These are phyloP conservation scores for Saccharum spontaneum DNA, from an alignment of 176 grass and related monocot genomes.

Conservation along the genomic window DNA sequence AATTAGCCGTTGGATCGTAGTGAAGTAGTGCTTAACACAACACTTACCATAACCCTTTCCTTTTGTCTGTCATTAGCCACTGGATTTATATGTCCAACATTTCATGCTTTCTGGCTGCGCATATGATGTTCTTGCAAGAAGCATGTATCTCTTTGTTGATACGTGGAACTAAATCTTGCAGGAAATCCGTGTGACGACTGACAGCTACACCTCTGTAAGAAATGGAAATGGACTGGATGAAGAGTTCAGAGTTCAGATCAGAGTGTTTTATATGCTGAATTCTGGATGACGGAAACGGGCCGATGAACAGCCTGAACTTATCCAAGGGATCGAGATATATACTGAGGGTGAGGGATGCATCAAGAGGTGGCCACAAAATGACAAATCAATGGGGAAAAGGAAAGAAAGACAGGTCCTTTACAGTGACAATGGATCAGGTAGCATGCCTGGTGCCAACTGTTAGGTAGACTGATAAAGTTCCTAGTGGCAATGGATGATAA, in stretches of 20 bases:
- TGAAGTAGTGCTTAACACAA: background rate
- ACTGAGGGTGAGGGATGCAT: background rate
- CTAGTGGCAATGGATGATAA: background rate
- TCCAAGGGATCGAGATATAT: background rate
- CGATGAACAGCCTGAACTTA: conserved; percentile 20
- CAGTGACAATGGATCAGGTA: background rate
- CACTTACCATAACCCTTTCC: background rate
- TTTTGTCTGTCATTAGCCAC: background rate
- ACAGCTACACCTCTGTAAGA: background rate
- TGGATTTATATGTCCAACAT: background rate
- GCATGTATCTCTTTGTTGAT: background rate
- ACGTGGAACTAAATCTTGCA: conserved; percentile 10
- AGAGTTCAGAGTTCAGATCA: background rate
- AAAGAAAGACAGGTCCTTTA: background rate
- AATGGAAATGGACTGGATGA: background rate
- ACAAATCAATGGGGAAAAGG: background rate
- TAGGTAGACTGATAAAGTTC: background rate
- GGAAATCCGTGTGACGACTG: conserved; percentile 12
- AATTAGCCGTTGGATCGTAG: conserved; percentile 1
- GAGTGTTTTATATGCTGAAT: background rate
- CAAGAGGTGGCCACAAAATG: background rate
- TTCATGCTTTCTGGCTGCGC: background rate
- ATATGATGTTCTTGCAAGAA: background rate
- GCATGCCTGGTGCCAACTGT: background rate
- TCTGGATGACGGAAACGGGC: background rate